Base-by-base conservation (phyloP, 2,329 filamentous ascomycete species). In the Diaporthe sp. region DNA sequence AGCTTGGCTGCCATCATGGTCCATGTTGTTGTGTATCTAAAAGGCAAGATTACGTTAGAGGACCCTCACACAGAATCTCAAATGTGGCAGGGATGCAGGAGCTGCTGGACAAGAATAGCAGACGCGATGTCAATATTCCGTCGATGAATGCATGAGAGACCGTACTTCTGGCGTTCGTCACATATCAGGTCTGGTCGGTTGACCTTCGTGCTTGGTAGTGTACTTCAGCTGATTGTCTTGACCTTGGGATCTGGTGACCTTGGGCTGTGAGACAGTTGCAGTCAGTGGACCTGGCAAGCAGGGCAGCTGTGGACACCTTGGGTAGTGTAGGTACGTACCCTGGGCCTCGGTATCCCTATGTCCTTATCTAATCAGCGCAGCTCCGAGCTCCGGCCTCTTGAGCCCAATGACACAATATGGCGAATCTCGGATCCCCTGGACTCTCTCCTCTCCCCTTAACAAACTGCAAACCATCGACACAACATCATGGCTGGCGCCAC, bases 311-410 rank as follows among this genome's bases (percentile, higher is more conserved):
- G 10, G n/a, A 8, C 10, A 37, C 37, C 37, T 37, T 12, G 2
- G 37, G 37, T 61, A 30, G n/a, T n/a, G n/a, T n/a, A n/a, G 12
- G 42, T n/a, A 66, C 30, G 44, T 37, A 66, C 30, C 30, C 61
- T 37, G 8, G 61, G 30, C 61, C 61, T 70, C 66, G 66, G 66
- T n/a, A 69, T 25, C 66, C 35, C 35, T 44, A 25, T 35, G n/a
- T 22, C n/a, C 71, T 73, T 70, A 73, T 73, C 71, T 73, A 25
- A 73, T 73, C 71, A 53, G 53, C 63, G 1, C 58, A 66, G 27
- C 44, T 61, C 70, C 47, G 70, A 55, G 59, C 59, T 58, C 30
- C 58, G 59, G 70, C 58, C 47, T 22, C 50, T 37, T 25, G 44
- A 63, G 35, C 37, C 37, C 37, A 42, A 37, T 71, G 70, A 71